Percentiles rank a stretch among this genome's conserved stretches.
These are phyloP conservation scores for Camillea tinctor DNA, from an alignment of 2,329 filamentous ascomycete species.

Conservation along the genomic window DNA sequence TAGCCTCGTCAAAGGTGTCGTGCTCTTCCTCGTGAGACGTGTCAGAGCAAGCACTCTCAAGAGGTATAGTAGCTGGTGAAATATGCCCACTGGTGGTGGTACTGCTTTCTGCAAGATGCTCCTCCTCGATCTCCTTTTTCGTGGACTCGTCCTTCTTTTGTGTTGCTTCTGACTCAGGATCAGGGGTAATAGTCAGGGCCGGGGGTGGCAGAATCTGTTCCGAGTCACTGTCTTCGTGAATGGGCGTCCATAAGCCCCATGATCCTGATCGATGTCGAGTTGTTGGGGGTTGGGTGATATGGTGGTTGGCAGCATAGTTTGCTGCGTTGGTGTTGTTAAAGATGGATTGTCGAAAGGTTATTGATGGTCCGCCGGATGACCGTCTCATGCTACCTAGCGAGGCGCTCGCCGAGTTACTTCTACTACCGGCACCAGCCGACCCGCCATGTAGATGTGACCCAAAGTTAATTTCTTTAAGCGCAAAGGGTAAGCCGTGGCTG, in stretches of 20 bases:
- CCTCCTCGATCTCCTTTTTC: constrained; percentile 3
- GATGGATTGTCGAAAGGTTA: constrained; percentile 23
- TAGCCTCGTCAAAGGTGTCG: constrained; percentile 25
- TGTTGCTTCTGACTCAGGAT: constrained; percentile 35
- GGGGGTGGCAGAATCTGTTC: constrained; percentile 27
- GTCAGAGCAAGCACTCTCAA: neutral
- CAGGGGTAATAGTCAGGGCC: constrained; percentile 52
- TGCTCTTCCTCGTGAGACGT: constrained; percentile 22
- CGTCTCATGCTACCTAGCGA: constrained; percentile 37
- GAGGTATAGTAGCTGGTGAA: neutral
- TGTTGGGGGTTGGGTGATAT: constrained; percentile 20
- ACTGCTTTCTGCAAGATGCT: neutral
- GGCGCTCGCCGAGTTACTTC: constrained; percentile 47
- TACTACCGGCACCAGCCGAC: constrained; percentile 38
- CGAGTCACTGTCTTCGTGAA: constrained; percentile 25
- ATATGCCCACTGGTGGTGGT: neutral
- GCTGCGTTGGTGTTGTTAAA: constrained; percentile 28
- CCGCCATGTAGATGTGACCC: constrained; percentile 38
- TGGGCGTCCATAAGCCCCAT: constrained; percentile 48
- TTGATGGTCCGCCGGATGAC: constrained; percentile 20
- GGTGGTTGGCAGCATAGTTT: constrained; percentile 41
- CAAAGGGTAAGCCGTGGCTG: constrained; percentile 37
- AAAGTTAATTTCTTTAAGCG: constrained; percentile 27
- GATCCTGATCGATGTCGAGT: constrained; percentile 39
- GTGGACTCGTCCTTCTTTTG: constrained; percentile 12